phyloP scores from a whole-genome alignment of 2,329 filamentous ascomycete species.

The Penicillium brevicompactum region DNA sequence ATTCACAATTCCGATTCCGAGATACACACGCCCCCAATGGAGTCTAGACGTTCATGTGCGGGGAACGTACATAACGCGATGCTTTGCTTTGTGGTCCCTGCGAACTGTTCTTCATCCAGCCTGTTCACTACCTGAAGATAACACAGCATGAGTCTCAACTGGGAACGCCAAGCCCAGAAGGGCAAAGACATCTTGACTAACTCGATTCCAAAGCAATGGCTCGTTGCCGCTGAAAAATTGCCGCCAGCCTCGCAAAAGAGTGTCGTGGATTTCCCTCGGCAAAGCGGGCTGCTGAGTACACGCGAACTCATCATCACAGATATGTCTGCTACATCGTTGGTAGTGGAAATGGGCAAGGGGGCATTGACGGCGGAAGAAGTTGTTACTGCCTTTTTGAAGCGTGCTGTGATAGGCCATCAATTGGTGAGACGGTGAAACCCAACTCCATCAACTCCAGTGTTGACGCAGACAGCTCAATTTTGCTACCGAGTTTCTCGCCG shows the following conservation, averaged over 20 bases:
- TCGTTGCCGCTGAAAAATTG: constrained; percentile 30
- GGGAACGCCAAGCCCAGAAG: constrained; percentile 36
- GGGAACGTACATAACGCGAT: not conserved
- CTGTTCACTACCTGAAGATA: not conserved
- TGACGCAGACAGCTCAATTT: constrained; percentile 33
- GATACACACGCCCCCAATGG: not conserved
- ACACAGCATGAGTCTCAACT: constrained; percentile 27
- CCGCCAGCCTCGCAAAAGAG: constrained; percentile 32
- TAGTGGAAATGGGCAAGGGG: constrained; percentile 30
- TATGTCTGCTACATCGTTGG: constrained; percentile 32
- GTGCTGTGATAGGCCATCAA: constrained; percentile 37
- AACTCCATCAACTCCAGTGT: not conserved
- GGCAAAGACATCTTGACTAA: constrained; percentile 35
- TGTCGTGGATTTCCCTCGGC: constrained; percentile 35
- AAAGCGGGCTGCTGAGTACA: constrained; percentile 52
- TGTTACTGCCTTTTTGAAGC: constrained; percentile 36
- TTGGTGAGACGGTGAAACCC: constrained; percentile 21
- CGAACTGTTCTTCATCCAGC: not conserved
- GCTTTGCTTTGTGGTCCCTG: not conserved
- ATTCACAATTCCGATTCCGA: constrained; percentile 5
- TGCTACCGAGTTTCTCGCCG: constrained; percentile 42
- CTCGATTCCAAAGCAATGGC: constrained; percentile 41
- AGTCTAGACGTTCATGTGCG: not conserved
- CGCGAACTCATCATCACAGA: constrained; percentile 58
- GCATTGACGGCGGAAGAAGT: constrained; percentile 35